phyloP scores from a whole-genome alignment of 2,329 filamentous ascomycete genomes.

The Colletotrichum tofieldiae region DNA sequence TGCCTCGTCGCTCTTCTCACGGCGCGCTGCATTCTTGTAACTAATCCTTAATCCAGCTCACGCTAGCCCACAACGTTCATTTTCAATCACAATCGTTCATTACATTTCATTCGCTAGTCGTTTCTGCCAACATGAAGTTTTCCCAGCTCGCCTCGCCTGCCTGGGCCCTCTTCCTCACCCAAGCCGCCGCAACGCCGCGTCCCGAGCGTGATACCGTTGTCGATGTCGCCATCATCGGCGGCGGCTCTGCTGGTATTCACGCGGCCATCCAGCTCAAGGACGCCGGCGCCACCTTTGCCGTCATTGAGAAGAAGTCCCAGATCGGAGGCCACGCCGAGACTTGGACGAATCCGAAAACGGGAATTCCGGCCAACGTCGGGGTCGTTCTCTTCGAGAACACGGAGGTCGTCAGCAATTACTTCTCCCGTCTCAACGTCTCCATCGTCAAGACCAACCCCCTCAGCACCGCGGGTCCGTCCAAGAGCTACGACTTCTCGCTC shows the following conservation, averaged over 20 bases:
- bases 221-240: conserved; percentile 56
- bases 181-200: conserved; percentile 7
- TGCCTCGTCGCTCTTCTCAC: neutral
- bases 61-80: neutral
- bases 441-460: conserved; percentile 33
- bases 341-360: conserved; percentile 48
- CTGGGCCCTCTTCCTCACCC: conserved; percentile 4
- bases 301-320: conserved; percentile 56
- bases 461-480: neutral
- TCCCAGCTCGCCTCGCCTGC: conserved; percentile 21
- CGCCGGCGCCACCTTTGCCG: conserved; percentile 52
- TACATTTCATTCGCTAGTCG: neutral
- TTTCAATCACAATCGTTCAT: neutral
- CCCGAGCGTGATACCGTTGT: conserved; percentile 28
- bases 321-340: conserved; percentile 62
- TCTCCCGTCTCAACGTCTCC: conserved; percentile 53
- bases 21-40: neutral
- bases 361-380: conserved; percentile 39
- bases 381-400: conserved; percentile 52
- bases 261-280: conserved; percentile 58
- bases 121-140: conserved; percentile 21
- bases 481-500: conserved; percentile 44
- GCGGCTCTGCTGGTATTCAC: conserved; percentile 58
- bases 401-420: conserved; percentile 53
- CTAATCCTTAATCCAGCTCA: neutral